These are phyloP conservation scores for Trichoderma sp. DNA, from an alignment of 2,329 filamentous ascomycete species.

Conservation along the genomic window DNA sequence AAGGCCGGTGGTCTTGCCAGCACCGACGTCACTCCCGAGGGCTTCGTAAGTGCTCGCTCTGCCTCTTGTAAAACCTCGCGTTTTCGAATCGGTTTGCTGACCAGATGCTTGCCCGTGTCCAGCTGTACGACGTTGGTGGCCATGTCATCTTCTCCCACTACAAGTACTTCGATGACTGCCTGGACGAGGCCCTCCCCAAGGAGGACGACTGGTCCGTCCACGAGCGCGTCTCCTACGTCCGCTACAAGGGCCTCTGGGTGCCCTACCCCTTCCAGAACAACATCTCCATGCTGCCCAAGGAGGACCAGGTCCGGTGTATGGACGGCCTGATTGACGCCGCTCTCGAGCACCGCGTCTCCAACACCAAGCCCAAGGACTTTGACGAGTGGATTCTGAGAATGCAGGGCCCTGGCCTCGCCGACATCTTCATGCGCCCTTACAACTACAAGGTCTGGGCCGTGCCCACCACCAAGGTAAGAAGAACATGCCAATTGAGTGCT, in stretches of 20 bases:
- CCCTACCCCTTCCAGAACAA: constrained; percentile 99
- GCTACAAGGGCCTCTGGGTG: constrained; percentile 95
- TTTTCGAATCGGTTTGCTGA: constrained; percentile 10
- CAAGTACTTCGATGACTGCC: constrained; percentile 99
- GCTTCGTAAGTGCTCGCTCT: constrained; percentile 73
- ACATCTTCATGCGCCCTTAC: constrained; percentile 98
- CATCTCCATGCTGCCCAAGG: constrained; percentile 96
- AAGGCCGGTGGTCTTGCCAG: constrained; percentile 94
- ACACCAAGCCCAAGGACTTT: constrained; percentile 92
- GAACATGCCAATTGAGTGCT: neutral
- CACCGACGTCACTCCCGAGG: constrained; percentile 92
- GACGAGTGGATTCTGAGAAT: constrained; percentile 98
- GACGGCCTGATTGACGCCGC: constrained; percentile 96
- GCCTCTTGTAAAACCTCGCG: constrained; percentile 13
- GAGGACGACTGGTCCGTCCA: constrained; percentile 96
- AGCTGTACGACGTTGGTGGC: constrained; percentile 98
- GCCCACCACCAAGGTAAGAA: constrained; percentile 85
- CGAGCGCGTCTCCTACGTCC: constrained; percentile 98
- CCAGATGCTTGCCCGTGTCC: neutral
- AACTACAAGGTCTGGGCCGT: constrained; percentile 99
- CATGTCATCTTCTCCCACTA: constrained; percentile 99
- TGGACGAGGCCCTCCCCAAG: constrained; percentile 93
- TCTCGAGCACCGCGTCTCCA: constrained; percentile 80
- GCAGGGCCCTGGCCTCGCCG: constrained; percentile 84
- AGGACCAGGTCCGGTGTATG: constrained; percentile 92